Conservation (phyloP, 805 yeast genomes). For the Saccharomycopsis vini region DNA sequence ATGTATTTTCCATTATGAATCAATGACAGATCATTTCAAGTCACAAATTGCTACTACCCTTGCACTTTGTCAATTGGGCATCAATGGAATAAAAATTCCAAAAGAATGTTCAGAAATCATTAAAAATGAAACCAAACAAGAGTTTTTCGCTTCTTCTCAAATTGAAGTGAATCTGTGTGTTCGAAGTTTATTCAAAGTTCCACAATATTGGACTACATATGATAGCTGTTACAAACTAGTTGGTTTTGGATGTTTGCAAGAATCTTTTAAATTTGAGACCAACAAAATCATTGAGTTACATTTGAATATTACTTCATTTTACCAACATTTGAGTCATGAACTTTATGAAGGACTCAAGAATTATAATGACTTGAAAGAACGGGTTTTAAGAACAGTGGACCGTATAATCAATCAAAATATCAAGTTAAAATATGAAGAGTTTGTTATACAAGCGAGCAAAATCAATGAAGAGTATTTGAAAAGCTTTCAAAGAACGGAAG, state of each 20-base stretch:
- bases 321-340: neutral
- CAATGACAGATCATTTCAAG: neutral
- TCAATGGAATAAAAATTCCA: neutral
- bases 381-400: neutral
- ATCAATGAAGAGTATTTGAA: neutral
- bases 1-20: neutral
- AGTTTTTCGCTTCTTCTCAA: too few species aligned
- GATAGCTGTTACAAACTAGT: conserved; percentile 16
- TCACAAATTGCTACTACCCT: conserved; percentile 1
- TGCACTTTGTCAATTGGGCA: conserved; percentile 6
- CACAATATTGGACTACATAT: conserved; percentile 19
- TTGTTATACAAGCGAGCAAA: neutral
- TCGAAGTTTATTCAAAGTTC: conserved; percentile 7
- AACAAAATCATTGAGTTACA: conserved; percentile 12
- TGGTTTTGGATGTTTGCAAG: conserved; percentile 12
- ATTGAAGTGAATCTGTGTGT: conserved; percentile 1
- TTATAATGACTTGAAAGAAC: too few species aligned
- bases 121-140: neutral
- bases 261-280: conserved; percentile 9
- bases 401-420: neutral
- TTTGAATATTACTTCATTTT: conserved; percentile 6
- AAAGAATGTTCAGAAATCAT: neutral
- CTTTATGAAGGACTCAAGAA: too few species aligned
- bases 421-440: neutral
- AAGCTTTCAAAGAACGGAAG: neutral